Base-by-base conservation (phyloP, 495 filamentous ascomycete species). In the Glonium stellatum region DNA sequence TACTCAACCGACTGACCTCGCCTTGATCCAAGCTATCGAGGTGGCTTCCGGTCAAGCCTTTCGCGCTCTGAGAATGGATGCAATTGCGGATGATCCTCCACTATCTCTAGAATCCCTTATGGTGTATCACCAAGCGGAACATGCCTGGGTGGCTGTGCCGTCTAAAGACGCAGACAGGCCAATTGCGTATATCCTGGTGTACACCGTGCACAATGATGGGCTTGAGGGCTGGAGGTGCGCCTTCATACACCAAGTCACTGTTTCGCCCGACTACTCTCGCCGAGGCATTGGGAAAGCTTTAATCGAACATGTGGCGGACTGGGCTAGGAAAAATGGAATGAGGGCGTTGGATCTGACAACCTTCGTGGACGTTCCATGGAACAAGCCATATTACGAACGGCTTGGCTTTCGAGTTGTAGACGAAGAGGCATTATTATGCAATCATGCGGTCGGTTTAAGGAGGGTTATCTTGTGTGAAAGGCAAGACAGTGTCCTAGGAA, bases 211-310 rank as follows among this genome's bases (percentile, higher is more conserved):
- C 48, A 51, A 51, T 9, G 48, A 25, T 51, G 48, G 48, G 18
- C 48, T 51, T 23, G 39, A 18, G 13, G 48, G 19, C 8, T 48
- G 44, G 23, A 51, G 25, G 15, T 23, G 48, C 23, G 48, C 21
- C 8, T 51, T 51, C 23, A 51, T 51, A 51, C 48, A 51, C 48
- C 21, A 51, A 51, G 25, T 51, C 18, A 25, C 21, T 22, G 48
- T 51, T 15, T 51, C 19, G 15, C 48, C 48, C 0, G 48, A 51
- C 13, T 51, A 25, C 21, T 23, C 48, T 31, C 8, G 48, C 21
- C 48, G 48, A 51, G 48, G 48, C 1, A 51, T 51, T 51, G 48
- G 48, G 19, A 51, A 27, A 31, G 25, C 48, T 5, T 51, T 51
- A 23, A 51, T 51, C 23, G 48, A 27, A 6, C 48, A 51, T 22